Conservation (phyloP, 2,329 filamentous ascomycete species). For the Stemphylium lycopersici region DNA sequence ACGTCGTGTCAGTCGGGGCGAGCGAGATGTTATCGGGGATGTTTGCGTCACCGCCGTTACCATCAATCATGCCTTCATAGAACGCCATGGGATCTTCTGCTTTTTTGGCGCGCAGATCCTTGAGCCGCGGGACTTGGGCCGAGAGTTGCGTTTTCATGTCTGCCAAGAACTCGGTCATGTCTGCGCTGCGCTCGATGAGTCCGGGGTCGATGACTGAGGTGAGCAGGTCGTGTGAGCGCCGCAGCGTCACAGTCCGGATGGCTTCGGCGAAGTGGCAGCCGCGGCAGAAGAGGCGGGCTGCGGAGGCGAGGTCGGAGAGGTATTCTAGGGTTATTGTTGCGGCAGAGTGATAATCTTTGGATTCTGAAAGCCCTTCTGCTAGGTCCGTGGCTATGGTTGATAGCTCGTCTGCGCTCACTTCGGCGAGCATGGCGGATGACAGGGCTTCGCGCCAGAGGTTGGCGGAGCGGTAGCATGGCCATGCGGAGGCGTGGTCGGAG, state of each 20-base stretch:
- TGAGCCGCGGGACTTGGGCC: slow-evolving; percentile 84
- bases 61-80: slow-evolving; percentile 69
- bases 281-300: slow-evolving; percentile 81
- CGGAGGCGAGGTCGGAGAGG: slow-evolving; percentile 71
- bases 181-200: slow-evolving; percentile 79
- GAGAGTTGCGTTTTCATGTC: slow-evolving; percentile 87
- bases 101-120: slow-evolving; percentile 81
- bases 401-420: slow-evolving; percentile 64
- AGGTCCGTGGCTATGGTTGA: slow-evolving; percentile 73
- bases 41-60: slow-evolving; percentile 56
- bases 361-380: slow-evolving; percentile 79
- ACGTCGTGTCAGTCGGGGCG: slow-evolving; percentile 83
- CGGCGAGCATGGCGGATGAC: slow-evolving; percentile 72
- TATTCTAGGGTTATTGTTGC: slow-evolving; percentile 83
- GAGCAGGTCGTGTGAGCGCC: slow-evolving; percentile 67
- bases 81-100: slow-evolving; percentile 84
- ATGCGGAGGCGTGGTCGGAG: slow-evolving; percentile 73
- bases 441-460: slow-evolving; percentile 93
- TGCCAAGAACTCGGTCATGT: slow-evolving; percentile 87
- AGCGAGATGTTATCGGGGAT: slow-evolving; percentile 92
- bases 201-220: slow-evolving; percentile 74
- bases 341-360: slow-evolving; percentile 81
- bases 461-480: slow-evolving; percentile 80
- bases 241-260: slow-evolving; percentile 73
- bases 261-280: slow-evolving; percentile 88